Evolutionary conservation across 768 basidiomycete species (phyloP), one percentile per base, ranked within the genome.

Genomic region (Tulasnella sp.): DNA sequence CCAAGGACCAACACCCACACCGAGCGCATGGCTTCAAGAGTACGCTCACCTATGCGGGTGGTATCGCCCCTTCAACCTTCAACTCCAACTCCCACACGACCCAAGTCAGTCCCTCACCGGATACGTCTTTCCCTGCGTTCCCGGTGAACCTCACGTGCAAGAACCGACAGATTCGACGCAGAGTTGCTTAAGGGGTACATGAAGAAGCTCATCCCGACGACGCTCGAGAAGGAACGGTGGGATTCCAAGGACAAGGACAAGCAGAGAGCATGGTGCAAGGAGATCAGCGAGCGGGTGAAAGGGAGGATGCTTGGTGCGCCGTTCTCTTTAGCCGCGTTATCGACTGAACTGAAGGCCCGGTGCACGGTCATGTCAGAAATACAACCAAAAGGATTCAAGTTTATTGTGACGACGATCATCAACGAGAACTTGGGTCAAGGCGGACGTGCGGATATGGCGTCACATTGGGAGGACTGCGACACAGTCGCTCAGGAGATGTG

Each of bases 401-500:
- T 92, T 77, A 87, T 93, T 72, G 92, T 94, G 52, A 82, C 92
- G 63, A 92, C 91, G 34, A 92, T 92, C 77, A 88, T 92, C 74
- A 90, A 87, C 78, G 91, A 92, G 82, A 94, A 94, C 76, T 83
- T 86, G 73, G 90, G 90, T 3, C 92, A 94, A 79, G 92, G 91
- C 72, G 91, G 90, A 77, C 93, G 92, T 76, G 90, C 89, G 63
- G 90, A 91, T 79, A 86, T 94, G 81, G 86, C 85, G 65, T 92
- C 90, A 74, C 92, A 94, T 77, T 94, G 92, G 92, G 92, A 94
- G 81, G 92, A 94, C 75, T 86, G 86, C 68, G 92, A 94, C 77
- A 82, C 84, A 67, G 87, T 92, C 73, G 84, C 88, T 47, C 88
- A 91, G 79, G 92, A 94, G 80, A 83, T 94, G 78, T 92, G 85